Evolutionary conservation across 176 grass and related monocot species (phyloP).

Genomic region (Secale cereale): DNA sequence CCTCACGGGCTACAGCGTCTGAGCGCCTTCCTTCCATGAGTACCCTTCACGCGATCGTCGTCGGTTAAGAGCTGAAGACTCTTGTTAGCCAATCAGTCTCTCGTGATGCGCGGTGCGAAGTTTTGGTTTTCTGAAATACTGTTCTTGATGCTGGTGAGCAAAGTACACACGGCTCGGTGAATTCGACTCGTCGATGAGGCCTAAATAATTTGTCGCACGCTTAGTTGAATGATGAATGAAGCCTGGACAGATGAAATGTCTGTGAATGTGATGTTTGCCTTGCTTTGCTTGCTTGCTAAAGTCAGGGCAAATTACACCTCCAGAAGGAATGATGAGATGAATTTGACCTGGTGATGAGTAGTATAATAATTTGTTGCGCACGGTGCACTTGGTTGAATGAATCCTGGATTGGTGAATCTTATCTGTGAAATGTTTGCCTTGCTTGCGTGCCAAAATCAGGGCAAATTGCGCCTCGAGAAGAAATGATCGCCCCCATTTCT

Average conservation of each 20-base stretch:
- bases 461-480: too few species aligned
- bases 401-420: neutral
- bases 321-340: neutral
- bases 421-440: neutral
- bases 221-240: neutral
- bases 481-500: neutral
- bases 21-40: neutral
- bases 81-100: conserved; percentile 4
- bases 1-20: conserved; percentile 81
- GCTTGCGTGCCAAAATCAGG: neutral
- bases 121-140: neutral
- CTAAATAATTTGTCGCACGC: conserved; percentile 37
- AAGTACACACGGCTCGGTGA: neutral
- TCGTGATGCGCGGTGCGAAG: neutral
- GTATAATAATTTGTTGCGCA: conserved; percentile 31
- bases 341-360: neutral
- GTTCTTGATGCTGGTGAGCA: conserved; percentile 2
- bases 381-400: conserved; percentile 12
- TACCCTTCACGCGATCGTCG: neutral
- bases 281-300: neutral
- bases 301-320: neutral
- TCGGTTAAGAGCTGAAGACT: conserved; percentile 5
- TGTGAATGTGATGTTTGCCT: neutral
- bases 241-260: neutral
- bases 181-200: neutral